Conservation (phyloP, 148 eudicot genomes). For the Silene uniflora region DNA sequence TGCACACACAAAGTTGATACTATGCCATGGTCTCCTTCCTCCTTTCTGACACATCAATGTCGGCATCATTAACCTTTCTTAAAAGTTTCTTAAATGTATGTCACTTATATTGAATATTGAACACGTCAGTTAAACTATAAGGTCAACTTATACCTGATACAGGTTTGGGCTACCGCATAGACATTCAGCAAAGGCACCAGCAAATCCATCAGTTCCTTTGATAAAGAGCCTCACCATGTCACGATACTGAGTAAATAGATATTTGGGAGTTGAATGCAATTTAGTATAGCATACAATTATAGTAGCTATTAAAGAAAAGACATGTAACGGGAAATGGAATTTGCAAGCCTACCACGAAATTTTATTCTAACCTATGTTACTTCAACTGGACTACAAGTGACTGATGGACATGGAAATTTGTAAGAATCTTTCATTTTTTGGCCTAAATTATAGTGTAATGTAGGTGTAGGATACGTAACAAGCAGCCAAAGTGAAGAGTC, state of each 20-base stretch:
- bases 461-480: background rate
- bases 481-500: background rate
- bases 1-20: slow-evolving; percentile 86
- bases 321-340: background rate
- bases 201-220: slow-evolving; percentile 95
- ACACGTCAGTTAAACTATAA: slow-evolving; percentile 7
- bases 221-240: slow-evolving; percentile 84
- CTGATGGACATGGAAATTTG: background rate
- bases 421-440: background rate
- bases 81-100: background rate
- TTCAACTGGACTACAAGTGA: background rate
- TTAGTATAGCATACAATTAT: background rate
- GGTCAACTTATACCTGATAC: slow-evolving; percentile 56
- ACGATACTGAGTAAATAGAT: slow-evolving; percentile 62
- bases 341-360: background rate
- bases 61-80: background rate
- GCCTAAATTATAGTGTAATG: background rate
- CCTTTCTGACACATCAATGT: slow-evolving; percentile 45
- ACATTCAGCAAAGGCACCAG: slow-evolving; percentile 99
- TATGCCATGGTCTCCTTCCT: slow-evolving; percentile 98
- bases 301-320: background rate
- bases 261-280: slow-evolving; percentile 8
- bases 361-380: background rate
- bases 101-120: background rate
- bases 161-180: slow-evolving; percentile 95